phyloP scores from a whole-genome alignment of 768 basidiomycete species.

The Panaeolus papilionaceus region DNA sequence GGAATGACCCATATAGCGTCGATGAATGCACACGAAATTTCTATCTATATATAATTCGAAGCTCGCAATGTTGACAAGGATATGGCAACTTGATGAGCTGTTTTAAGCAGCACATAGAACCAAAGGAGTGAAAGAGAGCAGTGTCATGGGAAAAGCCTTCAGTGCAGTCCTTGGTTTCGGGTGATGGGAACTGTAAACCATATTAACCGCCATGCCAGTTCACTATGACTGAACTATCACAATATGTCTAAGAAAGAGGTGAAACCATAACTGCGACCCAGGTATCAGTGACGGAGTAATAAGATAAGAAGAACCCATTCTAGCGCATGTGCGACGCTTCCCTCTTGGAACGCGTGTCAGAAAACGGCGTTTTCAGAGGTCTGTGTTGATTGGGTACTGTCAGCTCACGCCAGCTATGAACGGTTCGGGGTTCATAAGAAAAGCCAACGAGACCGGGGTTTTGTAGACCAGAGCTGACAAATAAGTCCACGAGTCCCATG shows the following conservation, averaged over 20 bases:
- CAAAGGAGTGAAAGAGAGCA: not conserved
- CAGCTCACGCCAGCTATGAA: not conserved
- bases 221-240: not conserved
- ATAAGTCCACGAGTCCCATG: not conserved
- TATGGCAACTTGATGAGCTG: not conserved
- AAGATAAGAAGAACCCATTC: not conserved
- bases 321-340: not conserved
- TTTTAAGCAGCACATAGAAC: conserved; percentile 3
- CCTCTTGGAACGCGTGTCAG: conserved; percentile 2
- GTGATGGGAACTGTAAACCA: not conserved
- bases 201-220: not conserved
- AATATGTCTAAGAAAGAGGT: not conserved
- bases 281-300: not conserved
- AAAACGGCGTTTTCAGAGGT: conserved; percentile 1
- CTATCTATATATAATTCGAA: conserved; percentile 2
- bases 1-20: conserved; percentile 2
- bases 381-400: not conserved
- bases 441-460: not conserved
- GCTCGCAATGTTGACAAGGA: not conserved
- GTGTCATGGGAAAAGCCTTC: not conserved
- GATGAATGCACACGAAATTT: not conserved
- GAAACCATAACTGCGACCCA: not conserved
- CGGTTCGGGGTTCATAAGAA: not conserved
- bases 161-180: not conserved
- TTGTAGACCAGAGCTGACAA: not conserved